Evolutionary conservation across 129 eudicot species (phyloP).

Genomic region (Logfia minima): DNA sequence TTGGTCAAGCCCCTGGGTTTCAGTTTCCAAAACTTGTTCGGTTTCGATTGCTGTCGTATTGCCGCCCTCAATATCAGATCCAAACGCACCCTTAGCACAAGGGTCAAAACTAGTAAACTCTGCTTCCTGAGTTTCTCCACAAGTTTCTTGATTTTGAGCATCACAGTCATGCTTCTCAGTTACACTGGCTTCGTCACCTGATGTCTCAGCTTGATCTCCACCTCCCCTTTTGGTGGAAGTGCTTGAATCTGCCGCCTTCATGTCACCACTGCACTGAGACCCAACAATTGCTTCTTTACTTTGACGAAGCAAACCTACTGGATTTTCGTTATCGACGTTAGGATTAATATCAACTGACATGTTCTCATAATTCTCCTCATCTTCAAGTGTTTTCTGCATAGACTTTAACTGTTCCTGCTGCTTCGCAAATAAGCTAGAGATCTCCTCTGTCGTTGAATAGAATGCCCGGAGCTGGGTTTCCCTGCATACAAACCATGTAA

Average conservation of each 20-base stretch:
- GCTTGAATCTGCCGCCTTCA: constrained; percentile 42
- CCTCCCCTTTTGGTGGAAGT: constrained; percentile 43
- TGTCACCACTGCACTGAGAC: constrained; percentile 40
- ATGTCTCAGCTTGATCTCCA: constrained; percentile 36
- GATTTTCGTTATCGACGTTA: constrained; percentile 32
- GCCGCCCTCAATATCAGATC: constrained; percentile 73
- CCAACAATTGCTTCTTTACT: constrained; percentile 39
- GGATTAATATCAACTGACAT: constrained; percentile 57
- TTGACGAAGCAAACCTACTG: constrained; percentile 29
- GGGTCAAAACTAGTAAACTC: constrained; percentile 53
- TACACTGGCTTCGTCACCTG: constrained; percentile 68
- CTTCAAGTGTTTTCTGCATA: constrained; percentile 93
- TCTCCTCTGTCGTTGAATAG: constrained; percentile 95
- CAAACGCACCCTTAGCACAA: constrained; percentile 60
- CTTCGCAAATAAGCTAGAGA: constrained; percentile 65
- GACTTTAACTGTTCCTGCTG: constrained; percentile 94
- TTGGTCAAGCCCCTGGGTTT: constrained; percentile 41
- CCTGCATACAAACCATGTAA: constrained; percentile 44
- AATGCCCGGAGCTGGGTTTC: constrained; percentile 97
- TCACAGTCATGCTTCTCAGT: constrained; percentile 88
- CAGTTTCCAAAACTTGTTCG: constrained; percentile 58
- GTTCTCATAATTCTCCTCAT: constrained; percentile 78
- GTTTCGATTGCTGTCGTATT: constrained; percentile 61
- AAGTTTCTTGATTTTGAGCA: constrained; percentile 50
- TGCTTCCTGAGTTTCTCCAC: constrained; percentile 83